phyloP scores from a whole-genome alignment of 345 rosid species.

The Atalantia buxifolia region DNA sequence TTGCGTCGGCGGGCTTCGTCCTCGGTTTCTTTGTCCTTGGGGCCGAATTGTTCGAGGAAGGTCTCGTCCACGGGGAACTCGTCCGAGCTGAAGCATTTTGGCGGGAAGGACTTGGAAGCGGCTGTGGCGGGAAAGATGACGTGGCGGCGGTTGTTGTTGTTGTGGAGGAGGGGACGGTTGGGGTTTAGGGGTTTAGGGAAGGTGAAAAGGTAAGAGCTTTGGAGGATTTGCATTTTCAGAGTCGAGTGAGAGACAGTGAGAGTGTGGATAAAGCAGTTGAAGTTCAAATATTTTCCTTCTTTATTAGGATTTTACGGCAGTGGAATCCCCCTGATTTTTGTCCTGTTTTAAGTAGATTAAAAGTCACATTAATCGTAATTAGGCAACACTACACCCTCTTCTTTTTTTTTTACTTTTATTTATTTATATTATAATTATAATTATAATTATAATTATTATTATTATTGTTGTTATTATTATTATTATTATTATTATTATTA shows the following conservation, averaged over 20 bases:
- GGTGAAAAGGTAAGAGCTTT: slow-evolving; percentile 34
- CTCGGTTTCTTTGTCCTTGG: slow-evolving; percentile 77
- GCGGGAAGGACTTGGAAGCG: slow-evolving; percentile 15
- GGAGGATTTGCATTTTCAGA: slow-evolving; percentile 54
- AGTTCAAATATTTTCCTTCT: not conserved
- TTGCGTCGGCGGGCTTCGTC: slow-evolving; percentile 81
- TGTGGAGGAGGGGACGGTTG: slow-evolving; percentile 10
- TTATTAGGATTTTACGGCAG: too few species aligned
- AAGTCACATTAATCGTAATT: too few species aligned
- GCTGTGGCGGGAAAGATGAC: slow-evolving; percentile 2
- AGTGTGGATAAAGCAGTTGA: slow-evolving; percentile 1
- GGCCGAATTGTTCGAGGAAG: slow-evolving; percentile 60
- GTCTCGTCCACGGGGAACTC: slow-evolving; percentile 94
- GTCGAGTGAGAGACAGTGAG: not conserved
- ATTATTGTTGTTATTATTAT: too few species aligned
- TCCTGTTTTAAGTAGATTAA: too few species aligned
- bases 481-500: too few species aligned
- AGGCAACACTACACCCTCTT: too few species aligned
- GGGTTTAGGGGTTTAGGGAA: slow-evolving; percentile 50
- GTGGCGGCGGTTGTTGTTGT: slow-evolving; percentile 6
- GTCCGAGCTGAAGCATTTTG: slow-evolving; percentile 62
- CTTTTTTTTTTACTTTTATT: too few species aligned
- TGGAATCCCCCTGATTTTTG: too few species aligned
- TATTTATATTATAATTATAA: too few species aligned
- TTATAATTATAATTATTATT: too few species aligned